phyloP scores from a whole-genome alignment of 495 filamentous ascomycete genomes.

The Tuber brumale region DNA sequence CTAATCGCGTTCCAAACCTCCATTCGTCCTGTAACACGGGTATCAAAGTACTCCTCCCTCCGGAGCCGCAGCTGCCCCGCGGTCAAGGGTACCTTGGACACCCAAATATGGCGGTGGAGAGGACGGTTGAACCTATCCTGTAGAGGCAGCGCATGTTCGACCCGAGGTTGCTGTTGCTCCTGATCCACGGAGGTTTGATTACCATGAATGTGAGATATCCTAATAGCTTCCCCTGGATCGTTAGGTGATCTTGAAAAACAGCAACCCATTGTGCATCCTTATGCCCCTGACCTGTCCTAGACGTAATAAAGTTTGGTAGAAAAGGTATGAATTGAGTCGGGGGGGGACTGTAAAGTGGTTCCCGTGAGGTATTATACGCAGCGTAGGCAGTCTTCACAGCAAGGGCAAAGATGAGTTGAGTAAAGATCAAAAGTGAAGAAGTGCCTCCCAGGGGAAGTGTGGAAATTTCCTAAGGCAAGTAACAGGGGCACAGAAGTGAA shows the following conservation, averaged over 20 bases:
- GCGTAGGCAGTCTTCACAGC: background rate
- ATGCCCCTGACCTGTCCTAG: background rate
- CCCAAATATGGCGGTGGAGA: slow-evolving; percentile 49
- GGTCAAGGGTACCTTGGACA: slow-evolving; percentile 53
- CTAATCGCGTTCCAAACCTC: slow-evolving; percentile 75
- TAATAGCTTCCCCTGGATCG: slow-evolving; percentile 6
- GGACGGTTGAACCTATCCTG: slow-evolving; percentile 51
- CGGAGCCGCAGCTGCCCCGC: slow-evolving; percentile 48
- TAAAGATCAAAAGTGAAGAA: background rate
- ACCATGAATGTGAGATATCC: slow-evolving; percentile 5
- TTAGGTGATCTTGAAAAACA: slow-evolving; percentile 9
- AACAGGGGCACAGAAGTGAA: background rate
- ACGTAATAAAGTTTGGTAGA: background rate
- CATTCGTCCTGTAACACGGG: slow-evolving; percentile 64
- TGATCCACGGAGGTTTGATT: slow-evolving; percentile 7
- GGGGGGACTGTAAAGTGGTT: background rate
- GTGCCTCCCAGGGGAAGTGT: background rate
- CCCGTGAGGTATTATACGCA: background rate
- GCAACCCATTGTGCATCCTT: slow-evolving; percentile 19
- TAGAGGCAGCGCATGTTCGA: slow-evolving; percentile 31
- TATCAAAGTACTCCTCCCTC: slow-evolving; percentile 71
- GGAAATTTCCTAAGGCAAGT: background rate
- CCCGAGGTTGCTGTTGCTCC: background rate
- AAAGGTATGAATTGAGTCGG: background rate
- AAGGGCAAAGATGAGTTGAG: background rate